Evolutionary conservation across 83 land plant species (phyloP).

Genomic region (Diphasiastrum complanatum): DNA sequence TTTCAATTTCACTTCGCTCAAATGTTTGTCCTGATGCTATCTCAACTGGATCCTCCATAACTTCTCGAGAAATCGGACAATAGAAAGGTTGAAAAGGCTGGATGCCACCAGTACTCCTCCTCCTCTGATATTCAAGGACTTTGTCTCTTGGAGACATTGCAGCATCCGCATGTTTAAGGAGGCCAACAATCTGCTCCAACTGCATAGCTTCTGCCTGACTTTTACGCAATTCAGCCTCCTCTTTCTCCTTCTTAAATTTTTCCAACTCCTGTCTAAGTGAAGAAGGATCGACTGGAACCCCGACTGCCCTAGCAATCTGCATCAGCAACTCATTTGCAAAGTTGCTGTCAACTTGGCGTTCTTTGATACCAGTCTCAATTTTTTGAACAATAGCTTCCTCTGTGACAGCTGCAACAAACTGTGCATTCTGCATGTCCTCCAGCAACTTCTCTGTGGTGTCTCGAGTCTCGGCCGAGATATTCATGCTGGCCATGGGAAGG

Average conservation of each 20-base stretch:
- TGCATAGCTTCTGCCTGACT: slow-evolving; percentile 57
- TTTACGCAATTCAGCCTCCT: slow-evolving; percentile 44
- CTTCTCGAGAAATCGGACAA: slow-evolving; percentile 53
- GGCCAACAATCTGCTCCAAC: slow-evolving; percentile 57
- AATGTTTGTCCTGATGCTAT: slow-evolving; percentile 61
- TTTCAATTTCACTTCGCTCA: slow-evolving; percentile 58
- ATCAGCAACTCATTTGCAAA: slow-evolving; percentile 50
- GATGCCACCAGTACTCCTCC: slow-evolving; percentile 34
- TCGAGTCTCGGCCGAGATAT: slow-evolving; percentile 31
- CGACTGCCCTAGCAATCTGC: slow-evolving; percentile 55
- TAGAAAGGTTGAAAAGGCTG: slow-evolving; percentile 56
- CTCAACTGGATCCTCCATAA: slow-evolving; percentile 75
- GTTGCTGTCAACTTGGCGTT: slow-evolving; percentile 42
- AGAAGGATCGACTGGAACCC: slow-evolving; percentile 43
- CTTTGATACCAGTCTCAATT: slow-evolving; percentile 50
- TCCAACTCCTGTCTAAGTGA: slow-evolving; percentile 41
- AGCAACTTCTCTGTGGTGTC: slow-evolving; percentile 32
- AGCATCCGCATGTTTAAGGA: slow-evolving; percentile 53
- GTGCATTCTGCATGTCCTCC: slow-evolving; percentile 45
- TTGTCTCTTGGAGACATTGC: slow-evolving; percentile 43
- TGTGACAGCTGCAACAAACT: slow-evolving; percentile 45
- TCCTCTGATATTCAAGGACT: slow-evolving; percentile 30
- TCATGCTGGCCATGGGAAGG: slow-evolving; percentile 51
- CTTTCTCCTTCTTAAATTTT: slow-evolving; percentile 51
- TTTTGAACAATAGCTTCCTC: slow-evolving; percentile 49